Conservation (phyloP, 345 rosid species). For the Schrenkiella parvula region DNA sequence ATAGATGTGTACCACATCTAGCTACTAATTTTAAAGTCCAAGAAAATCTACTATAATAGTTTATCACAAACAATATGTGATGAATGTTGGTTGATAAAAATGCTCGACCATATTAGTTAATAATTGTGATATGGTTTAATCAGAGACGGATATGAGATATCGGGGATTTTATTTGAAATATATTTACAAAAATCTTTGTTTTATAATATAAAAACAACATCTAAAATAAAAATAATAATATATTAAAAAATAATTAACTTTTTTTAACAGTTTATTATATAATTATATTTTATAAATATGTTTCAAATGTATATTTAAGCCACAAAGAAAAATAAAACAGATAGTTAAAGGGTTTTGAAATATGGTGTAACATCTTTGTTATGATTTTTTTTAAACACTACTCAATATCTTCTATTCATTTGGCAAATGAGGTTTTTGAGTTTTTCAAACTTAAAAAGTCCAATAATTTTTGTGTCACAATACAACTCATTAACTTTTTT, state of each 20-base stretch:
- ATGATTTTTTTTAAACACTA: neutral
- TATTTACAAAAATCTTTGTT: too few species aligned
- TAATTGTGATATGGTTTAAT: neutral
- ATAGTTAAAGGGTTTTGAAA: neutral
- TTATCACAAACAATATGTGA: neutral
- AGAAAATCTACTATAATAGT: neutral
- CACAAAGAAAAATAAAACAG: too few species aligned
- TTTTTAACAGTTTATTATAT: too few species aligned
- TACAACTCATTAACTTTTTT: conserved; percentile 1
- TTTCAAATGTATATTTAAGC: too few species aligned
- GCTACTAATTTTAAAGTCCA: neutral
- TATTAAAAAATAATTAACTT: too few species aligned
- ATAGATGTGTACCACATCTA: neutral
- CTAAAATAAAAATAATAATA: too few species aligned
- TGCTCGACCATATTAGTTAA: neutral
- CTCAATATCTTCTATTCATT: neutral
- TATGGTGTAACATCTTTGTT: neutral
- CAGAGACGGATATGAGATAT: too few species aligned
- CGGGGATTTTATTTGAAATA: too few species aligned
- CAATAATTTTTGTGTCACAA: neutral
- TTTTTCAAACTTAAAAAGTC: neutral
- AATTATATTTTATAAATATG: too few species aligned
- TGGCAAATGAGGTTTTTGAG: neutral
- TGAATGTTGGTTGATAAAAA: neutral
- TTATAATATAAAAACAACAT: too few species aligned